These are phyloP conservation scores for Fragaria vesca DNA, from an alignment of 306 rosid species.

Conservation along the genomic window DNA sequence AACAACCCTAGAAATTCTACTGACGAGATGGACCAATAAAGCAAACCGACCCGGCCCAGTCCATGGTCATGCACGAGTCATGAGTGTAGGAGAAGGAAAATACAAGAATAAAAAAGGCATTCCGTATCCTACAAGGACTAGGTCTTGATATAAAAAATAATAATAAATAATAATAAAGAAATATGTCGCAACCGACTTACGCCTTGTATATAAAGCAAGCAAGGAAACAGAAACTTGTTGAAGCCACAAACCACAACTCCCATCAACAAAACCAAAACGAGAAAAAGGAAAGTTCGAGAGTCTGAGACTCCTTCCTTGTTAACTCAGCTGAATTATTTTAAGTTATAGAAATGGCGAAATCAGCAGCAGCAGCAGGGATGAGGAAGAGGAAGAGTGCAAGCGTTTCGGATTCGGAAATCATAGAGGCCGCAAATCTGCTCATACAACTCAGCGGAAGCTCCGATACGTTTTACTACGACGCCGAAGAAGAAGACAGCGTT, in stretches of 20 bases:
- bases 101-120: not conserved
- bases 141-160: not conserved
- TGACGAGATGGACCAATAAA: too few relatives aligned
- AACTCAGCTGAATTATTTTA: not conserved
- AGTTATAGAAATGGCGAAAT: not conserved
- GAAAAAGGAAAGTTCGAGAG: not conserved
- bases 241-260: not conserved
- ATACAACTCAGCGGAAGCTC: constrained; percentile 41
- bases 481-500: constrained; percentile 13
- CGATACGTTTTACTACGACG: constrained; percentile 13
- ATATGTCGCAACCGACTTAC: not conserved
- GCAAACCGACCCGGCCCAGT: not conserved
- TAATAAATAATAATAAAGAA: not conserved
- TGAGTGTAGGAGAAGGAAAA: not conserved
- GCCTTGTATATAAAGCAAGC: not conserved
- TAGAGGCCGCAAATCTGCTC: constrained; percentile 45
- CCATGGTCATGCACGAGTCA: not conserved
- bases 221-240: not conserved
- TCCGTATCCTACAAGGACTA: not conserved
- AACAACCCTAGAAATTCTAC: too few relatives aligned
- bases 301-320: not conserved
- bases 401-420: not conserved
- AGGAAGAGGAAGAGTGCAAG: not conserved
- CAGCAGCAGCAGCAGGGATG: not conserved
- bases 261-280: not conserved